Percentiles rank a stretch among this genome's conserved stretches.
Conservation (phyloP, 2,329 filamentous ascomycete species). For the Scopulariopsis brevicaulis region DNA sequence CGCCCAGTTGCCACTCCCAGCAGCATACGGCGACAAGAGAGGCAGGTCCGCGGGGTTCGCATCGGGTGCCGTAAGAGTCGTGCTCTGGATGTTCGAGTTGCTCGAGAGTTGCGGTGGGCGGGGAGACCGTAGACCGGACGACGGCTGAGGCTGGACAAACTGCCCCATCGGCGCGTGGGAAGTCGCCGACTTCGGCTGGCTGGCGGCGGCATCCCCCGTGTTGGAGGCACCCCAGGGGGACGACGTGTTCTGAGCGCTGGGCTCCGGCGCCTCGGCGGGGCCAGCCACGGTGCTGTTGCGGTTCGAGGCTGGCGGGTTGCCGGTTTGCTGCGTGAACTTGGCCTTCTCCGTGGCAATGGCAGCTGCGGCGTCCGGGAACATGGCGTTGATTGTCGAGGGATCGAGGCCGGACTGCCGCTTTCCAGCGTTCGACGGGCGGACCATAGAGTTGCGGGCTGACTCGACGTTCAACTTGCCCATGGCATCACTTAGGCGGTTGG, state of each 20-base stretch:
- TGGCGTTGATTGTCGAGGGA: slow-evolving; percentile 86
- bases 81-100: slow-evolving; percentile 67
- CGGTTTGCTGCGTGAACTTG: slow-evolving; percentile 92
- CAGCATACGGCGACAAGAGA: slow-evolving; percentile 66
- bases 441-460: slow-evolving; percentile 75
- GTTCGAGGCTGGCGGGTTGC: slow-evolving; percentile 80
- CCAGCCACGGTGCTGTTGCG: slow-evolving; percentile 61
- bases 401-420: slow-evolving; percentile 96
- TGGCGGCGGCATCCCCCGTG: slow-evolving; percentile 28
- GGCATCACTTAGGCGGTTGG: slow-evolving; percentile 85
- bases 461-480: slow-evolving; percentile 93
- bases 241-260: slow-evolving; percentile 52
- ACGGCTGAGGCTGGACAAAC: slow-evolving; percentile 73
- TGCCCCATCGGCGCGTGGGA: slow-evolving; percentile 85
- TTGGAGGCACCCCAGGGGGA: slow-evolving; percentile 65
- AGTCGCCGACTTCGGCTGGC: slow-evolving; percentile 63
- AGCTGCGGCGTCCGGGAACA: slow-evolving; percentile 97
- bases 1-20: slow-evolving; percentile 86
- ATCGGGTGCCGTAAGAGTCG: slow-evolving; percentile 63
- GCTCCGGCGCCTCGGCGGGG: slow-evolving; percentile 46
- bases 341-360: slow-evolving; percentile 98
- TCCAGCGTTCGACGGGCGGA: slow-evolving; percentile 60
- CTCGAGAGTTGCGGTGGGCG: slow-evolving; percentile 52
- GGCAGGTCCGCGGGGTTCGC: slow-evolving; percentile 61
- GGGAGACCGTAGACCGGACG: slow-evolving; percentile 68